These are phyloP conservation scores for Leptographium radiaticola DNA, from an alignment of 2,329 filamentous ascomycete genomes.

Conservation along the genomic window DNA sequence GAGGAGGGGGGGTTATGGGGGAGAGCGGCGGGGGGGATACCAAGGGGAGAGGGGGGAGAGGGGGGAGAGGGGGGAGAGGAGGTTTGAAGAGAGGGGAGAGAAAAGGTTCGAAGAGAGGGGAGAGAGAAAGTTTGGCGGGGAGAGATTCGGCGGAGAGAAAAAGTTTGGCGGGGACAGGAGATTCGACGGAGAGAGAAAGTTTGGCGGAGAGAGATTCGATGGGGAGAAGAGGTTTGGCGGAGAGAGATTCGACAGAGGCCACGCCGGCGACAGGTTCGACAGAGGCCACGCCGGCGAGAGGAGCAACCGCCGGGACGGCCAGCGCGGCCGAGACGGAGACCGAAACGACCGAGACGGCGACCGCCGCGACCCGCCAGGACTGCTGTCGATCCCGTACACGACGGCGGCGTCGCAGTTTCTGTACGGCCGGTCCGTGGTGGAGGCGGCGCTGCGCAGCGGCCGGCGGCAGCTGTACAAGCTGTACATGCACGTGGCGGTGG, in stretches of 20 bases:
- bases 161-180: background rate
- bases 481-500: slow-evolving; percentile 56
- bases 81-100: background rate
- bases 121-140: background rate
- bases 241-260: background rate
- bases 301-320: background rate
- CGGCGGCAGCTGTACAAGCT: slow-evolving; percentile 70
- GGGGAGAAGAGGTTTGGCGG: too few species aligned
- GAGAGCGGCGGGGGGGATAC: too few species aligned
- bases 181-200: background rate
- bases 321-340: background rate
- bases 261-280: background rate
- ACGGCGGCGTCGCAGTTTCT: slow-evolving; percentile 86
- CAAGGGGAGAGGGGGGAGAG: background rate
- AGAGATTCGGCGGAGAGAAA: too few species aligned
- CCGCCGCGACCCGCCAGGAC: background rate
- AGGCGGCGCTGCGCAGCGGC: slow-evolving; percentile 56
- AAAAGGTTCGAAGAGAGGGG: background rate
- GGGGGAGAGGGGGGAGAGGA: background rate
- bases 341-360: background rate
- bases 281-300: background rate
- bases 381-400: slow-evolving; percentile 39
- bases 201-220: background rate
- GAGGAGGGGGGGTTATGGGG: too few species aligned
- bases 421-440: slow-evolving; percentile 71